These are phyloP conservation scores for Teratosphaeria zuluensis DNA, from an alignment of 2,329 filamentous ascomycete species.

Conservation along the genomic window DNA sequence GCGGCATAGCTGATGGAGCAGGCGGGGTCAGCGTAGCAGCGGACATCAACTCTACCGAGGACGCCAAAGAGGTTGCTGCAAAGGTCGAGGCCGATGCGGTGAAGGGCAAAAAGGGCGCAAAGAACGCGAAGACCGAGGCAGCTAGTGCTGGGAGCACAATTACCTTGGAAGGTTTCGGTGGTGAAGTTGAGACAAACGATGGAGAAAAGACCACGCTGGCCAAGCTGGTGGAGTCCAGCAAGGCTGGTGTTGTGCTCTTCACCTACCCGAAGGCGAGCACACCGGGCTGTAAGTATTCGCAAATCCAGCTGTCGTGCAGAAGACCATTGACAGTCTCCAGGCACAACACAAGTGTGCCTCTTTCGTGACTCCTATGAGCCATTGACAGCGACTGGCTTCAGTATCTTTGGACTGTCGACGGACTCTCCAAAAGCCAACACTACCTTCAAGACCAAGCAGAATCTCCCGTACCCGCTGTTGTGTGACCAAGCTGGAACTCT, in stretches of 20 bases:
- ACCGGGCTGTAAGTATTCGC: slow-evolving; percentile 68
- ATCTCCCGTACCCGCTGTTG: slow-evolving; percentile 75
- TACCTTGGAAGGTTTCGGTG: slow-evolving; percentile 47
- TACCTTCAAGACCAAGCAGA: slow-evolving; percentile 84
- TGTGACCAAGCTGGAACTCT: slow-evolving; percentile 69
- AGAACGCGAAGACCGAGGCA: slow-evolving; percentile 8
- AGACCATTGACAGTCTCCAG: slow-evolving; percentile 35
- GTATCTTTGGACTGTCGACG: slow-evolving; percentile 80
- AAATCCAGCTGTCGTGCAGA: neutral
- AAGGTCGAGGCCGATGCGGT: slow-evolving; percentile 5
- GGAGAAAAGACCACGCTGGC: slow-evolving; percentile 71
- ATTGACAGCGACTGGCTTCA: slow-evolving; percentile 67
- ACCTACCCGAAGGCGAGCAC: slow-evolving; percentile 94
- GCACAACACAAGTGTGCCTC: slow-evolving; percentile 84
- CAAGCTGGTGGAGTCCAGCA: slow-evolving; percentile 71
- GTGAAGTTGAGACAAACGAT: slow-evolving; percentile 75
- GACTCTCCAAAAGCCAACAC: slow-evolving; percentile 89
- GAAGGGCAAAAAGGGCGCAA: slow-evolving; percentile 12
- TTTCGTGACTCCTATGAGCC: slow-evolving; percentile 79
- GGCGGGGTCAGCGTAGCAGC: slow-evolving; percentile 8
- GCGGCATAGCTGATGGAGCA: slow-evolving; percentile 9
- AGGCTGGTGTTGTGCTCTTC: slow-evolving; percentile 80
- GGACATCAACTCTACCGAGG: slow-evolving; percentile 5
- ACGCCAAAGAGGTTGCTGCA: slow-evolving; percentile 7
- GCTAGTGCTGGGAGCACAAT: slow-evolving; percentile 43